Evolutionary conservation across 2,329 filamentous ascomycete genomes (phyloP), one percentile per base, ranked within the genome.

Genomic region (Alternaria ethzedia): DNA sequence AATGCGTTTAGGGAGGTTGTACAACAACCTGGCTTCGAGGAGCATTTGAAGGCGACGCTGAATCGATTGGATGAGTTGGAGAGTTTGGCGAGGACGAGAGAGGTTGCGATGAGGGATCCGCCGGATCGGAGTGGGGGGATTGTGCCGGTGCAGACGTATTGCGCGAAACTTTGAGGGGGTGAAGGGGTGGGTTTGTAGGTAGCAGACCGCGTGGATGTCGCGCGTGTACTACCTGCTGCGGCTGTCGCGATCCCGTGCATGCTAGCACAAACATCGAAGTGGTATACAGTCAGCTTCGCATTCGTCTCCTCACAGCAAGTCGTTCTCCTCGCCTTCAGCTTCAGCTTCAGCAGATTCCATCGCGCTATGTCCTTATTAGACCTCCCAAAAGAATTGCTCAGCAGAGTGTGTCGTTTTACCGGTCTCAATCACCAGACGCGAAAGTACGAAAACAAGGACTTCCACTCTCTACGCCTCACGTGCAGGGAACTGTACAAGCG

Each of bases 51-150:
- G 65, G 89, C 86, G 6, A 98, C 95, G 0, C 82, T 97, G 50
- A 87, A 95, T 66, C 87, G 96, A 30, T 97, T 99, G 68, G 83
- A 86, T 43, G 94, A 92, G 70, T 97, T 99, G 76, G 96, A 99
- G 84, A 96, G 92, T 75, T 85, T 98, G 72, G 94, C 94, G 41
- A 86, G 96, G 69, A 98, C 96, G 30, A 88, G 94, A 57, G 96
- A 98, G 81, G 80, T 98, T 50, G 95, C 96, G 2, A 91, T 96
- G 69, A 97, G 98, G 82, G 95, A 97, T 12, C 59, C 68, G 15
- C 73, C 75, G 8, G 71, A 68, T 21, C 66, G 72, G 44, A 73
- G 73, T 55, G 75, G 70, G 8, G 75, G 75, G 0, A 69, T 74
- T 51, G 71, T 78, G n/a, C 75, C 75, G 2, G 70, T 68, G 21